Evolutionary conservation across 2,329 filamentous ascomycete genomes (phyloP), one percentile per base, ranked within the genome.

Genomic region (Teratosphaeria pseudoeucalypti): DNA sequence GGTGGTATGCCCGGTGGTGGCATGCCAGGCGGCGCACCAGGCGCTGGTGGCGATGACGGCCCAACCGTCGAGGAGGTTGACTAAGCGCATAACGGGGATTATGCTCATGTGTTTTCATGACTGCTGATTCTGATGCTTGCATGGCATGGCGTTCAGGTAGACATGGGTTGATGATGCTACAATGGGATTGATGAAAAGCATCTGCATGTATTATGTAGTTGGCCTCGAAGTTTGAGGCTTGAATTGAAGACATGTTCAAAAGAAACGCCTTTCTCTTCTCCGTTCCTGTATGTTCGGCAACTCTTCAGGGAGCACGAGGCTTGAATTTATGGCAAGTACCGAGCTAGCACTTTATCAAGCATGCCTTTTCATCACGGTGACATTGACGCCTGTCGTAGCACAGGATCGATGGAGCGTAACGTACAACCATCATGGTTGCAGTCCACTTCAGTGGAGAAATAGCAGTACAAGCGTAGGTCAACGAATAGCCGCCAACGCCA

Each of bases 1-100:
- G 75, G 57, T 49, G 49, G 39, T 19, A 29, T 55, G 10, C 59
- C 58, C 43, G 62, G 62, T 61, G 61, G 62, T 57, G 64, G 65
- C 43, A 66, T 65, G 53, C 68, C 64, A 55, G 69, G 65, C 65
- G 74, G 73, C 63, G 75, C 76, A 63, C 77, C 77, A 67, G 73
- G 69, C 57, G 67, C 67, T 47, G 71, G 74, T 60, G 73, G 72
- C 65, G 82, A 85, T 73, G 84, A 86, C 72, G 82, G 82, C 71
- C 82, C 83, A 62, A 82, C 79, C 64, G 81, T 82, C 62, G 83
- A 85, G 77, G 83, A 85, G 77, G 83, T 85, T 64, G 83, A 86
- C 78, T 85, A 84, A 83, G 37, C 43, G 27, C 32, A 29, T 16
- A 1, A 16, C 16, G 14, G 10, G 27, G 27, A 47, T 23, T 27